A percentile compares a stretch with the other conserved stretches of the same genome.
These are phyloP conservation scores for Pilobolus umbonatus DNA, from an alignment of 192 early-diverging fungal species.

Conservation along the genomic window DNA sequence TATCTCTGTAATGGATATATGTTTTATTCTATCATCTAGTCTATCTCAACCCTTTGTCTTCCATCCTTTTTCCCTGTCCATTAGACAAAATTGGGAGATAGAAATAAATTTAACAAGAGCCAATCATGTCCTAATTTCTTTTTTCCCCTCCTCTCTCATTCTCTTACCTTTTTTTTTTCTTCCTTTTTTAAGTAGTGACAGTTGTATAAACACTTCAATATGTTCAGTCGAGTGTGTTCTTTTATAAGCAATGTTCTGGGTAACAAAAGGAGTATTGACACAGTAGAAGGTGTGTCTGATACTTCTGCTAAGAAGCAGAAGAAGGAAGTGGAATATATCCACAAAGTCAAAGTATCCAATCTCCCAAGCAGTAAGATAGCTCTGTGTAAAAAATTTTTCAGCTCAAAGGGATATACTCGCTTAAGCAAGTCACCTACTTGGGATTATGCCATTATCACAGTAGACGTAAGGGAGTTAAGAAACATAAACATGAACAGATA, in stretches of 20 bases:
- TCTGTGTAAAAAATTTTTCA: conserved; percentile 25
- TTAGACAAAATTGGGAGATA: background rate
- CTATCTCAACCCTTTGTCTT: background rate
- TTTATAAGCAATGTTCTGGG: conserved; percentile 13
- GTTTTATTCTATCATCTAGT: too few species aligned
- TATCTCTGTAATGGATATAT: too few species aligned
- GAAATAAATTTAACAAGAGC: background rate
- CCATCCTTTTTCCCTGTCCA: background rate
- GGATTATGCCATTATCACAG: conserved; percentile 21
- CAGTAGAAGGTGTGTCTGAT: background rate
- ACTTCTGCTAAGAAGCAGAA: conserved; percentile 14
- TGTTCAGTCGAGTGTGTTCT: conserved; percentile 16
- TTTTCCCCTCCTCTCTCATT: background rate
- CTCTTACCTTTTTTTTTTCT: background rate
- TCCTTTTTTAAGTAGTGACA: background rate
- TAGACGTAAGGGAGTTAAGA: conserved; percentile 26
- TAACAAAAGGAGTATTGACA: conserved; percentile 14
- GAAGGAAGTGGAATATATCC: conserved; percentile 9
- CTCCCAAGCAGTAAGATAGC: conserved; percentile 17
- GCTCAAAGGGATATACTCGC: conserved; percentile 9
- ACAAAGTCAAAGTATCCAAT: conserved; percentile 21
- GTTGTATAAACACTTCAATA: conserved; percentile 2
- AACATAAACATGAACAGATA: background rate
- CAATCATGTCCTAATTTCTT: background rate
- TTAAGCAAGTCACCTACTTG: conserved; percentile 27